Conservation (phyloP, 129 eudicot genomes). For the Saposhnikovia divaricata region DNA sequence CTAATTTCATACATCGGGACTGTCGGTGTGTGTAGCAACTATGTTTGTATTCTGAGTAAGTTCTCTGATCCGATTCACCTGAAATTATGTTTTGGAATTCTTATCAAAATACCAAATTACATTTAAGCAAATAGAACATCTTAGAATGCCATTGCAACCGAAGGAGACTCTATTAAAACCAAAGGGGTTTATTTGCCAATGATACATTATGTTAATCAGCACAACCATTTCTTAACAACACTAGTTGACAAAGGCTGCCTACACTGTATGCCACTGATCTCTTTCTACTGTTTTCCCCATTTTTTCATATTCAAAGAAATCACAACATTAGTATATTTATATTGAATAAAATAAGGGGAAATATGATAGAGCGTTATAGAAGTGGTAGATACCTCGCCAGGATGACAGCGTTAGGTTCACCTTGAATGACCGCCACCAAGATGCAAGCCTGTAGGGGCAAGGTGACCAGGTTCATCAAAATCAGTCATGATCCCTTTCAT, state of each 20-base stretch:
- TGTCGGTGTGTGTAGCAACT: constrained; percentile 95
- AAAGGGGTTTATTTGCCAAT: neutral
- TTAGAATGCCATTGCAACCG: neutral
- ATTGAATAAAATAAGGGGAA: neutral
- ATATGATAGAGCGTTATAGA: neutral
- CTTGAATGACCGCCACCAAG: too few species aligned
- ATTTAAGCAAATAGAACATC: neutral
- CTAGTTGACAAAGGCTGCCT: neutral
- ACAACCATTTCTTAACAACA: neutral
- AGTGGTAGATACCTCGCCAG: constrained; percentile 69
- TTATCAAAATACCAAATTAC: neutral
- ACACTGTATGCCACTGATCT: neutral
- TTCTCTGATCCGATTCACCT: constrained; percentile 98
- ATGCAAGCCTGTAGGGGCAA: too few species aligned
- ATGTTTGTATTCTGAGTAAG: constrained; percentile 88
- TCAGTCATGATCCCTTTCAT: too few species aligned
- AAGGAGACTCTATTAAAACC: neutral
- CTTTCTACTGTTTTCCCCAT: too few species aligned
- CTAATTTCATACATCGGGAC: constrained; percentile 72
- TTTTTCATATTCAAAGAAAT: neutral
- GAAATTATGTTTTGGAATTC: constrained; percentile 12
- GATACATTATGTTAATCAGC: neutral
- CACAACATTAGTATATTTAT: neutral
- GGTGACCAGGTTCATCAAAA: too few species aligned
- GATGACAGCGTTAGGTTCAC: too few species aligned